These are phyloP conservation scores for Miscanthus sacchariflorus DNA, from an alignment of 202 grass and related monocot genomes.

Conservation along the genomic window DNA sequence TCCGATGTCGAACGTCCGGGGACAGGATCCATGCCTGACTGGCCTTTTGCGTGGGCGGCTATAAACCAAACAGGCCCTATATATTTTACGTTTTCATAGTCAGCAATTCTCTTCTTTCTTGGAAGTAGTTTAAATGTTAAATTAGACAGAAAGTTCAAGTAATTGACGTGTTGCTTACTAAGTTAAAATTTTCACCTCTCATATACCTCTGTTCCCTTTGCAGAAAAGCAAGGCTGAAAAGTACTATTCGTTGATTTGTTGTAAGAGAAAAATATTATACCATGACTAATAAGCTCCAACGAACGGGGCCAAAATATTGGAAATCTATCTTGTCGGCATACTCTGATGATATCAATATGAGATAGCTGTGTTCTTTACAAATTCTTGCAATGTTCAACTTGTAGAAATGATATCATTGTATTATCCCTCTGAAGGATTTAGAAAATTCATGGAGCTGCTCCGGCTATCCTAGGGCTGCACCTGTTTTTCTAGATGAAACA, in stretches of 20 bases:
- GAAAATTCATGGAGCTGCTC: slow-evolving; percentile 61
- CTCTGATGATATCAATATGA: neutral
- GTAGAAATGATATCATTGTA: slow-evolving; percentile 36
- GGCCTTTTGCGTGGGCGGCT: too few species aligned
- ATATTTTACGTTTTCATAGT: too few species aligned
- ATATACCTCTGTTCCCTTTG: neutral
- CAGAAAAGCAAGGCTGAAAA: too few species aligned
- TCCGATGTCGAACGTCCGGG: too few species aligned
- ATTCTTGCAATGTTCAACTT: slow-evolving; percentile 37
- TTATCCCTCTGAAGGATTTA: slow-evolving; percentile 45
- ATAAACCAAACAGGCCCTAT: too few species aligned
- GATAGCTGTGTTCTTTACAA: slow-evolving; percentile 22
- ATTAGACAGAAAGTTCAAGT: neutral
- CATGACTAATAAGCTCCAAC: too few species aligned
- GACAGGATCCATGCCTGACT: too few species aligned
- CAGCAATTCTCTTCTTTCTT: neutral
- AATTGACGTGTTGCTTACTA: neutral
- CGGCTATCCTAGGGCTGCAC: slow-evolving; percentile 64
- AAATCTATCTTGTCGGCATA: neutral
- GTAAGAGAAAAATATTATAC: too few species aligned
- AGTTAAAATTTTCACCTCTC: slow-evolving; percentile 13
- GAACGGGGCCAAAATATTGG: neutral
- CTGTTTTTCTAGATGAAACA: slow-evolving; percentile 75
- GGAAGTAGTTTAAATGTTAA: neutral
- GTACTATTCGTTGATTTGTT: too few species aligned